Conservation (phyloP, 1,284 basidiomycete species). For the Flammula alnicola region DNA sequence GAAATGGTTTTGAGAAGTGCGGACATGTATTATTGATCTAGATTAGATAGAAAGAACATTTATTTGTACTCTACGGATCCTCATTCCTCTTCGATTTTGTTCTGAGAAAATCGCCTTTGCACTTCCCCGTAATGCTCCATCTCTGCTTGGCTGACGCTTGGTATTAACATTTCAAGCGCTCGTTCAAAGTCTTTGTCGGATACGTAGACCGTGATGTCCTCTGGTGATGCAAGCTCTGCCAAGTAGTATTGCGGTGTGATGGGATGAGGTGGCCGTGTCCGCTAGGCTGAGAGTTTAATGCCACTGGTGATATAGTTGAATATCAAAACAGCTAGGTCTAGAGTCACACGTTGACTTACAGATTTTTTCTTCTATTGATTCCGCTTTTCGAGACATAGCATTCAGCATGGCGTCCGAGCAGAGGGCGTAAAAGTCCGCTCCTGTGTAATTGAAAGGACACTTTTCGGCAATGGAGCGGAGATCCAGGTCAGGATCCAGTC, state of each 20-base stretch:
- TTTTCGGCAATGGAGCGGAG: constrained; percentile 71
- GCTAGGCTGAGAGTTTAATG: constrained; percentile 47
- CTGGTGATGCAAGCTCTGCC: constrained; percentile 77
- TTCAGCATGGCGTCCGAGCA: constrained; percentile 97
- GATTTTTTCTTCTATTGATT: constrained; percentile 76
- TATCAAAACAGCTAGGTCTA: background rate
- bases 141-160: constrained; percentile 89
- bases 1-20: constrained; percentile 25
- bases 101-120: constrained; percentile 69
- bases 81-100: constrained; percentile 15
- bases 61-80: background rate
- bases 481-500: constrained; percentile 73
- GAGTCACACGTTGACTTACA: constrained; percentile 40
- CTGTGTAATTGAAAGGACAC: constrained; percentile 94
- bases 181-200: constrained; percentile 73
- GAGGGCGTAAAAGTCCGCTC: constrained; percentile 97
- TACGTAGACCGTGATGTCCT: constrained; percentile 82
- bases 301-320: constrained; percentile 38
- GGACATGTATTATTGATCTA: constrained; percentile 2
- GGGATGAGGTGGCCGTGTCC: constrained; percentile 59
- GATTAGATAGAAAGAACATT: background rate
- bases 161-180: constrained; percentile 80
- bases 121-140: constrained; percentile 87
- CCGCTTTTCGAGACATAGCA: constrained; percentile 91
- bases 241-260: constrained; percentile 94